Evolutionary conservation across 2,329 filamentous ascomycete species (phyloP).

Genomic region (Colletotrichum endophyticum): DNA sequence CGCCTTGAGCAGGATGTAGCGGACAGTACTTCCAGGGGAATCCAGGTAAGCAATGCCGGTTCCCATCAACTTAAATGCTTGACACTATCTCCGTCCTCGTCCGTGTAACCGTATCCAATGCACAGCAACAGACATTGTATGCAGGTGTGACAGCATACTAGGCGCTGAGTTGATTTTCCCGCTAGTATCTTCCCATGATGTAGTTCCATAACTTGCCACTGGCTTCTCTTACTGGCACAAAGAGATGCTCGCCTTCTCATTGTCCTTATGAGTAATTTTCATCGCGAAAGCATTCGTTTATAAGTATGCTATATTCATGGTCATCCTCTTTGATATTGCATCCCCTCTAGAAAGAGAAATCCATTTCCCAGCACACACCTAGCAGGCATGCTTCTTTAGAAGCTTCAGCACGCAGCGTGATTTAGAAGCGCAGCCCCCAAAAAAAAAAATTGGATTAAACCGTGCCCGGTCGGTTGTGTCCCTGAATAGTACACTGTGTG

Average conservation of each 20-base stretch:
- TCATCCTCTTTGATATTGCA: neutral
- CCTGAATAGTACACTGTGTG: rapidly evolving
- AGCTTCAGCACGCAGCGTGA: neutral
- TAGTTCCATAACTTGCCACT: rapidly evolving
- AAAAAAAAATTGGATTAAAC: too few relatives aligned
- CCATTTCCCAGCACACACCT: rapidly evolving
- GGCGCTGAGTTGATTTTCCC: rapidly evolving
- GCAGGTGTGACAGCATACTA: rapidly evolving
- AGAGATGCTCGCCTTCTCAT: neutral
- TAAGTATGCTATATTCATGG: neutral
- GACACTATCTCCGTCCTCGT: rapidly evolving
- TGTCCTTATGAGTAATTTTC: rapidly evolving
- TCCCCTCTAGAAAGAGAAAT: rapidly evolving
- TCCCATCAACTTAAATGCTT: rapidly evolving
- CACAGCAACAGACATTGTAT: neutral
- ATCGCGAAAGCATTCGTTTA: rapidly evolving
- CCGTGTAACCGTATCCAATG: rapidly evolving
- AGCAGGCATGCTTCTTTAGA: neutral
- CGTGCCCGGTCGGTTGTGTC: too few relatives aligned
- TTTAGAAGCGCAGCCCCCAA: neutral
- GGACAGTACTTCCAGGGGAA: rapidly evolving
- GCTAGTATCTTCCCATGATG: rapidly evolving
- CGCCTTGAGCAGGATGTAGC: rapidly evolving
- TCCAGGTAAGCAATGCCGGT: rapidly evolving
- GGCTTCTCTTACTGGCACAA: rapidly evolving